Base-by-base conservation (phyloP, 2,329 filamentous ascomycete species). In the Davidsoniella eucalypti region DNA sequence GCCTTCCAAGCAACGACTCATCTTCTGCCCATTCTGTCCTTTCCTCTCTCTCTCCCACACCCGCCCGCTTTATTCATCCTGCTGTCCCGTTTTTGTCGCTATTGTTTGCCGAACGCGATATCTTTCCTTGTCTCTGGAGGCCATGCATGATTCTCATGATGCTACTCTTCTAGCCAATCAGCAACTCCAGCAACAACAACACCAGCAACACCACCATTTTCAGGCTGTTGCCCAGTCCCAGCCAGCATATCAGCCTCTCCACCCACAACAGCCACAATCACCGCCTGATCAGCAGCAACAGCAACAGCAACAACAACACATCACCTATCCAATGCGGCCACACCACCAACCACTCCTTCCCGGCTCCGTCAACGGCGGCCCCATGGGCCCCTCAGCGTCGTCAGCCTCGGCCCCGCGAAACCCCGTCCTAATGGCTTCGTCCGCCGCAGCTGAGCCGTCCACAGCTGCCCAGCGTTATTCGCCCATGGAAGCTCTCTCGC, bases 381-480 rank as follows among this genome's bases (percentile, higher is more conserved):
- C 51, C 60, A 64, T 54, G 65, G 44, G 43, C 21, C 29, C 39
- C 18, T 43, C 49, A 29, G 29, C 40, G 21, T 44, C 39, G 21
- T 86, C 76, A 55, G 77, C 87, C 58, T 82, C 90, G 63, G 84
- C 82, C 44, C 69, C 81, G 47, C 80, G 63, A 51, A 55, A 51
- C 33, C 43, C 43, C 18, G 47, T 53, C 17, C 47, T 53, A 6
- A 26, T 53, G 39, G 43, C 36, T 18, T 50, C 51, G 6, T 53
- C 51, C 12, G 49, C 37, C 80, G 56, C 42, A 18, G 44, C 42
- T 16, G 80, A 90, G 60, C 80, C 84, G 53, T 92, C 87, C 41
- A 74, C 85, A 47, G 86, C 87, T 52, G 85, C 87, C 53, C 85
- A 93, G 64, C 80, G 88, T 61, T 96, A 96, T 67, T 96, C 90